phyloP scores from a whole-genome alignment of 257 asterid species.

The Lycium ferocissimum region DNA sequence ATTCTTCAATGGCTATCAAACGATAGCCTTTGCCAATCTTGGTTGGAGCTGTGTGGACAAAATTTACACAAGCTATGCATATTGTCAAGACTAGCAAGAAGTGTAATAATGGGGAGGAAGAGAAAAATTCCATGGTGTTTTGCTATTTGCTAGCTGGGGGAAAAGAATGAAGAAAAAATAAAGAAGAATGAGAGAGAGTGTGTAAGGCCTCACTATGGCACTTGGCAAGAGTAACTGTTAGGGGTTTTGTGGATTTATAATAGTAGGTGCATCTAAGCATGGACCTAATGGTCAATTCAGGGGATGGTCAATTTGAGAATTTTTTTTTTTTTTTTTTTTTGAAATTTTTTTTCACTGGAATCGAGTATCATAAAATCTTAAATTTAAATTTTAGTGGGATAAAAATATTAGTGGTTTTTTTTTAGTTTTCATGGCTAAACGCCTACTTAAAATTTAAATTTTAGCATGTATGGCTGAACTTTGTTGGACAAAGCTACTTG shows the following conservation, averaged over 20 bases:
- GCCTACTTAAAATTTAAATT: too few relatives aligned
- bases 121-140: constrained; percentile 36
- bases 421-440: too few relatives aligned
- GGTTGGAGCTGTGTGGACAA: constrained; percentile 40
- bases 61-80: constrained; percentile 34
- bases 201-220: constrained; percentile 7
- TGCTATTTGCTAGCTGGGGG: not conserved
- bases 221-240: not conserved
- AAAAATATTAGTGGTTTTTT: too few relatives aligned
- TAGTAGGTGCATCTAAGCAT: not conserved
- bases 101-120: constrained; percentile 35
- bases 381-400: too few relatives aligned
- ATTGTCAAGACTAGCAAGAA: constrained; percentile 36
- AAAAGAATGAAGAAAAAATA: not conserved
- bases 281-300: too few relatives aligned
- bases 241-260: constrained; percentile 20
- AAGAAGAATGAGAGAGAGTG: not conserved
- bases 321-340: too few relatives aligned
- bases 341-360: too few relatives aligned
- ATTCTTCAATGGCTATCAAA: constrained; percentile 66
- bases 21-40: constrained; percentile 87
- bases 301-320: too few relatives aligned
- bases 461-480: too few relatives aligned
- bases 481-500: too few relatives aligned
- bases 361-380: too few relatives aligned